These are phyloP conservation scores for Acacia pycnantha DNA, from an alignment of 331 rosid species.

Conservation along the genomic window DNA sequence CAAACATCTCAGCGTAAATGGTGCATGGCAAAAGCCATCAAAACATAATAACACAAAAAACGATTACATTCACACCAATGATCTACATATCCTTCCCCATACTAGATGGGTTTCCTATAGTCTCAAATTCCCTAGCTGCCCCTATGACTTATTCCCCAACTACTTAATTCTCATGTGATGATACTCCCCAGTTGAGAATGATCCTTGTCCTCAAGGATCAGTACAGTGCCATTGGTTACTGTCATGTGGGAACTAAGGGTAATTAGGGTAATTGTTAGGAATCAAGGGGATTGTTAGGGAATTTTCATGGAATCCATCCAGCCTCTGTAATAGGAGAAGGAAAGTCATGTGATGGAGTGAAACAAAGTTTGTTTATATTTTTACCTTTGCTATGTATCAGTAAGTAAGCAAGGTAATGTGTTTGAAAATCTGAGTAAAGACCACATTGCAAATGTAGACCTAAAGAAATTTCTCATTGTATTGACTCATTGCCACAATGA, in stretches of 20 bases:
- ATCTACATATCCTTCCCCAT: not conserved
- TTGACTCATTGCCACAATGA: not conserved
- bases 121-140: not conserved
- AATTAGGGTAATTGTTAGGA: not conserved
- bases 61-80: not conserved
- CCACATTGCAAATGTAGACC: not conserved
- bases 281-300: not conserved
- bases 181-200: not conserved
- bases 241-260: not conserved
- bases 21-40: not conserved
- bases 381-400: not conserved
- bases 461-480: not conserved
- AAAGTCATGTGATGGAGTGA: not conserved
- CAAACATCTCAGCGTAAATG: not conserved
- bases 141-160: not conserved
- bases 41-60: not conserved
- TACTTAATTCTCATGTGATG: not conserved
- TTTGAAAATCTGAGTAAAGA: not conserved
- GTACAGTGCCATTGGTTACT: not conserved
- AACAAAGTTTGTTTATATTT: not conserved
- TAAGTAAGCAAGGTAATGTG: not conserved
- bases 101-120: not conserved
- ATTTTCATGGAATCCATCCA: not conserved
- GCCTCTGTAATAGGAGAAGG: not conserved
- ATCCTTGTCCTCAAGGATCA: not conserved